phyloP scores from a whole-genome alignment of 2,329 filamentous ascomycete species.

The Penicillium sp. region DNA sequence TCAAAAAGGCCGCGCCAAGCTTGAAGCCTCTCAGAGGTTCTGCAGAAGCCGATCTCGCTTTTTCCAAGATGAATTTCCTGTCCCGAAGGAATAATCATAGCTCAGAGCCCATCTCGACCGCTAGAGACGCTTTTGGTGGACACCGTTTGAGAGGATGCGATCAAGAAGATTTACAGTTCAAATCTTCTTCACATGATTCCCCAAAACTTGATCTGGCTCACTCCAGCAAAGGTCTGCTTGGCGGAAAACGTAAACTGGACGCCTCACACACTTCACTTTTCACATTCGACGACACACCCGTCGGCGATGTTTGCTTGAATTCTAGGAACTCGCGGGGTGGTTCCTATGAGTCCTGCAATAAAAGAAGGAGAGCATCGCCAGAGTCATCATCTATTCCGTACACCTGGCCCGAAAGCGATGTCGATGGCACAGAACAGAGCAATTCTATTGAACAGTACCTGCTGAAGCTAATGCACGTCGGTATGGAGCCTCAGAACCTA shows the following conservation, averaged over 20 bases:
- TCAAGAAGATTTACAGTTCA: not conserved
- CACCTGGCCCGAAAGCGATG: slow-evolving; percentile 12
- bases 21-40: not conserved
- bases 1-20: not conserved
- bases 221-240: not conserved
- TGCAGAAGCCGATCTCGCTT: slow-evolving; percentile 19
- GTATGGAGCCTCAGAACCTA: slow-evolving; percentile 9
- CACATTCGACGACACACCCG: not conserved
- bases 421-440: not conserved
- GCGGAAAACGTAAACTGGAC: not conserved
- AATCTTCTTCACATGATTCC: not conserved
- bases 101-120: not conserved
- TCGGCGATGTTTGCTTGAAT: not conserved
- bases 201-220: not conserved
- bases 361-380: not conserved
- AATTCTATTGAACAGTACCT: slow-evolving; percentile 10
- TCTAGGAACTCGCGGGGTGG: no score
- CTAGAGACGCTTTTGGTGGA: not conserved
- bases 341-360: not conserved
- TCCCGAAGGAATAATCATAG: slow-evolving; percentile 2
- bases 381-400: slow-evolving; percentile 9
- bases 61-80: slow-evolving; percentile 27
- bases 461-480: slow-evolving; percentile 15
- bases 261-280: not conserved
- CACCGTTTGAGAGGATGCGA: not conserved